Percentiles rank a stretch among this genome's conserved stretches.
Evolutionary conservation across 768 basidiomycete species (phyloP).

Genomic region (Paxillus involutus): DNA sequence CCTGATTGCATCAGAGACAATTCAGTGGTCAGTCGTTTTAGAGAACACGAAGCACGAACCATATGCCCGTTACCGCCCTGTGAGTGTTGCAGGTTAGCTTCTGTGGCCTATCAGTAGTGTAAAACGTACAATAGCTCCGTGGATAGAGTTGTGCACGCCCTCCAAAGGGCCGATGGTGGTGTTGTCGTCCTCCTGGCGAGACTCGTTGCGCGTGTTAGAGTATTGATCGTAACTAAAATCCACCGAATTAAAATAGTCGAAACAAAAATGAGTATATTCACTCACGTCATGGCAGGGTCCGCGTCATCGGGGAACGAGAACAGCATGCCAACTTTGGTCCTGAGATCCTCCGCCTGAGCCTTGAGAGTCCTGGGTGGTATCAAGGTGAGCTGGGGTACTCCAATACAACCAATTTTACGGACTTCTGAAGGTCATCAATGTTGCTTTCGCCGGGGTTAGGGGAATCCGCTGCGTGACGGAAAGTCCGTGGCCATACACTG

Average conservation of each 20-base stretch:
- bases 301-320: slow-evolving; percentile 18
- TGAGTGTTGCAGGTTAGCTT: neutral
- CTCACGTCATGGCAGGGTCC: slow-evolving; percentile 12
- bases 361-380: slow-evolving; percentile 15
- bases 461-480: slow-evolving; percentile 13
- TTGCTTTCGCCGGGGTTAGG: slow-evolving; percentile 13
- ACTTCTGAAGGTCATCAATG: slow-evolving; percentile 14
- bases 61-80: slow-evolving; percentile 29
- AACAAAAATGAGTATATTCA: neutral
- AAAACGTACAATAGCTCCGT: slow-evolving; percentile 16
- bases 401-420: neutral
- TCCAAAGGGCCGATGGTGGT: slow-evolving; percentile 20
- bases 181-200: slow-evolving; percentile 12
- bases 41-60: slow-evolving; percentile 12
- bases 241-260: neutral
- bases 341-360: slow-evolving; percentile 6
- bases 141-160: slow-evolving; percentile 18
- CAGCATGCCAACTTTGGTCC: slow-evolving; percentile 17
- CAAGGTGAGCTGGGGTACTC: neutral
- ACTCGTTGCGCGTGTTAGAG: slow-evolving; percentile 23
- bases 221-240: slow-evolving; percentile 27
- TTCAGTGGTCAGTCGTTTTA: neutral
- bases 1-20: slow-evolving; percentile 7
- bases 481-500: slow-evolving; percentile 19
- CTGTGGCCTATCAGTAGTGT: neutral